A percentile compares a stretch with the other conserved stretches of the same genome.
Conservation (phyloP, 345 rosid species). For the Acer saccharum region DNA sequence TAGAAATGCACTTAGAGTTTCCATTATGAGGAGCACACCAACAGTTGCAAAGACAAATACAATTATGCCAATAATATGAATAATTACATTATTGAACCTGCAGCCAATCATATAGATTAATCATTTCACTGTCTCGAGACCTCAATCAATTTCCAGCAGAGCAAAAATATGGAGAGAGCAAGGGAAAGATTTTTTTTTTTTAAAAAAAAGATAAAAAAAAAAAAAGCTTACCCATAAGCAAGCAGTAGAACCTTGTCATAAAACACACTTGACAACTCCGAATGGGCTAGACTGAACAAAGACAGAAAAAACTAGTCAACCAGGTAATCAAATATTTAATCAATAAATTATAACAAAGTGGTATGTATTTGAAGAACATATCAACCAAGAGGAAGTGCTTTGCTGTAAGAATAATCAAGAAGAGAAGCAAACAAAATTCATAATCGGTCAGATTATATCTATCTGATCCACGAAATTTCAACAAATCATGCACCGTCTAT, state of each 20-base stretch:
- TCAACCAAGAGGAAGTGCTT: neutral
- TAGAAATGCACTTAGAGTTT: constrained; percentile 63
- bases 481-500: neutral
- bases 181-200: too few species aligned
- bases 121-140: neutral
- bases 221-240: constrained; percentile 56
- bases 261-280: constrained; percentile 67
- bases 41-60: constrained; percentile 57
- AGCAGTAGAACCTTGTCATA: constrained; percentile 68
- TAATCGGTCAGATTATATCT: neutral
- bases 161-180: neutral
- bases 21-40: constrained; percentile 67
- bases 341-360: neutral
- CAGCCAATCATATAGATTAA: neutral
- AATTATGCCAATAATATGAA: constrained; percentile 48
- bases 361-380: neutral
- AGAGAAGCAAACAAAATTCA: neutral
- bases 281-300: constrained; percentile 58
- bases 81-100: constrained; percentile 59
- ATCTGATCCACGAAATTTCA: neutral
- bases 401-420: neutral
- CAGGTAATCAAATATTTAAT: constrained; percentile 4
- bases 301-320: constrained; percentile 8
- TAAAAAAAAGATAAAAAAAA: too few species aligned
- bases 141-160: neutral